These are phyloP conservation scores for Aureobasidium lini DNA, from an alignment of 2,329 filamentous ascomycete genomes.

Conservation along the genomic window DNA sequence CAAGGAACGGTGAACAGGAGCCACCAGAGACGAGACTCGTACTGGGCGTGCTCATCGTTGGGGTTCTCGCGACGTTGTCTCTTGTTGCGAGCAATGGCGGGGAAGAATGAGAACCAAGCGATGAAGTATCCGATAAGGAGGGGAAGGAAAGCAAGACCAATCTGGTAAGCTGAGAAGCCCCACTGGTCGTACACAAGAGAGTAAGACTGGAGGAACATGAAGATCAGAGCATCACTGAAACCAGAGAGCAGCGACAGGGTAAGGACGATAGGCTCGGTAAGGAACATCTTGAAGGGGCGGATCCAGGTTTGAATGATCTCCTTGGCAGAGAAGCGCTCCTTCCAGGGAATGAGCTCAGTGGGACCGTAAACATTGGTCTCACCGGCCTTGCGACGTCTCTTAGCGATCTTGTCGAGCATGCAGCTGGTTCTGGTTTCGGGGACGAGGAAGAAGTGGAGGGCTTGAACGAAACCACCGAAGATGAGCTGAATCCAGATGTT, in stretches of 20 bases:
- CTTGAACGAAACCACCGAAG: constrained; percentile 64
- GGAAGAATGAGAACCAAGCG: constrained; percentile 56
- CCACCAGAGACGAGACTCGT: constrained; percentile 62
- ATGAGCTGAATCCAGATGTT: constrained; percentile 85
- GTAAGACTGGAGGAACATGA: constrained; percentile 74
- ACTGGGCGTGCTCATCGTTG: constrained; percentile 48
- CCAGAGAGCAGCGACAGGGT: constrained; percentile 64
- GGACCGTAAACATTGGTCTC: constrained; percentile 63
- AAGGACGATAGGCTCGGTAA: constrained; percentile 69
- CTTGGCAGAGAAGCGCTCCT: constrained; percentile 34
- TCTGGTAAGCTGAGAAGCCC: constrained; percentile 51
- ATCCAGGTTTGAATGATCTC: constrained; percentile 49
- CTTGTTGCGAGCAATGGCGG: constrained; percentile 45
- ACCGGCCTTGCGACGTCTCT: constrained; percentile 59
- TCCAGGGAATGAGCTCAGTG: constrained; percentile 54
- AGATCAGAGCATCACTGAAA: constrained; percentile 70
- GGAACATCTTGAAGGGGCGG: constrained; percentile 68
- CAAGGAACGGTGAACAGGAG: constrained; percentile 57
- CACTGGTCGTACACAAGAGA: constrained; percentile 62
- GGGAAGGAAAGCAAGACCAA: constrained; percentile 59
- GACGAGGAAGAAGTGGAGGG: constrained; percentile 53
- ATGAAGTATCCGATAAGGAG: constrained; percentile 62
- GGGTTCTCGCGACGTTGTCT: constrained; percentile 39
- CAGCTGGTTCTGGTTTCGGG: constrained; percentile 75
- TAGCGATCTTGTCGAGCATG: constrained; percentile 72